Evolutionary conservation across 179 eudicot species (phyloP).

Genomic region (Monotropa hypopitys): DNA sequence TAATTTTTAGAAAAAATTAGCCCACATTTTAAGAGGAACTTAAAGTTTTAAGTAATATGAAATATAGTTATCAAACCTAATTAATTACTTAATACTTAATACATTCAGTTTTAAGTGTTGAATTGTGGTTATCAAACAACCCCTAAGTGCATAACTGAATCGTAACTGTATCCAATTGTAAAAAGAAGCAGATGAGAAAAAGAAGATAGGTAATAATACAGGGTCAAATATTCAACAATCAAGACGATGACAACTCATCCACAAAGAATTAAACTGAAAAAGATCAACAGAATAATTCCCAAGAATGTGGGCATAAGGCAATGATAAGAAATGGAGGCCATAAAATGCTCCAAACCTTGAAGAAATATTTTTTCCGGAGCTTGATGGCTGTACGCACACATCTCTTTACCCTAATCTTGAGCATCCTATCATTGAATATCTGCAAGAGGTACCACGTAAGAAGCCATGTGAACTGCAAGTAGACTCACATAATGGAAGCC

Average conservation of each 20-base stretch:
- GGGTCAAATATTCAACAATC: too few species aligned
- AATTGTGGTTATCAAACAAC: too few species aligned
- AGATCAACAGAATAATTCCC: not conserved
- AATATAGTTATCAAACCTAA: too few species aligned
- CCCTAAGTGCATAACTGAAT: not conserved
- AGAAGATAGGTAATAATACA: not conserved
- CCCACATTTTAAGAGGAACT: too few species aligned
- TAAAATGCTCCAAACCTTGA: conserved; percentile 48
- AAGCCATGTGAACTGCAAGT: not conserved
- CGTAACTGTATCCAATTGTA: not conserved
- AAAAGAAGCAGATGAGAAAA: not conserved
- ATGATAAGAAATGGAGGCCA: not conserved
- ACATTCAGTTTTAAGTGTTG: too few species aligned
- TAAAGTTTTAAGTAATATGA: too few species aligned
- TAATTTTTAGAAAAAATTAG: too few species aligned
- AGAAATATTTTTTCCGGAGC: conserved; percentile 76
- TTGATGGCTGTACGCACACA: conserved; percentile 82
- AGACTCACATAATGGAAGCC: not conserved
- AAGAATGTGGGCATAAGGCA: not conserved
- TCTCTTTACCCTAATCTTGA: conserved; percentile 81
- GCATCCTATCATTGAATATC: conserved; percentile 79
- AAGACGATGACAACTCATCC: not conserved
- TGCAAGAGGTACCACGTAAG: conserved; percentile 22
- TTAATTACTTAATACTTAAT: too few species aligned
- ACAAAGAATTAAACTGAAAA: not conserved